These are phyloP conservation scores for Yamadazyma paraphyllophila DNA, from an alignment of 805 yeast genomes.

Conservation along the genomic window DNA sequence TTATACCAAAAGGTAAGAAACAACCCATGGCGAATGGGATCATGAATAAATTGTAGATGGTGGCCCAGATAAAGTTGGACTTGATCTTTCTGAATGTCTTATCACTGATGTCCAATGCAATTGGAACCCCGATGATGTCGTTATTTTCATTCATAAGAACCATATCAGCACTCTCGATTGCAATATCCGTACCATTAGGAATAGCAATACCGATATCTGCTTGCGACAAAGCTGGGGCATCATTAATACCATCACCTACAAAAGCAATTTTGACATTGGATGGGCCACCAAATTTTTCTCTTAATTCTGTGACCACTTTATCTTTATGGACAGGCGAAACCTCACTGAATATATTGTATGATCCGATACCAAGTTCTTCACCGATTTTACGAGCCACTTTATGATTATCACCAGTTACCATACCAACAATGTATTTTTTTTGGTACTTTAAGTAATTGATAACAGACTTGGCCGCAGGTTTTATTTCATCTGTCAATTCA, in stretches of 20 bases:
- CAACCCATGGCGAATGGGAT: conserved; percentile 94
- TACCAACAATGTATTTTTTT: conserved; percentile 62
- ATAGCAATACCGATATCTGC: conserved; percentile 91
- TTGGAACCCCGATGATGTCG: conserved; percentile 49
- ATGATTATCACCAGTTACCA: conserved; percentile 86
- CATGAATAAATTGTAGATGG: conserved; percentile 78
- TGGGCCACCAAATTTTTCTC: conserved; percentile 38
- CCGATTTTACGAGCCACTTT: conserved; percentile 67
- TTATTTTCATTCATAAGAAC: conserved; percentile 51
- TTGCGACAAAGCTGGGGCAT: conserved; percentile 90
- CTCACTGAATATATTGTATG: conserved; percentile 65
- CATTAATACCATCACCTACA: conserved; percentile 97
- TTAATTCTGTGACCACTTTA: conserved; percentile 57
- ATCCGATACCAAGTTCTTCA: conserved; percentile 60
- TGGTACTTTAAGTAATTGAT: conserved; percentile 49
- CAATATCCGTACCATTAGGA: conserved; percentile 91
- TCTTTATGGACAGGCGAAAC: conserved; percentile 78
- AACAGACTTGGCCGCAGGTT: conserved; percentile 61
- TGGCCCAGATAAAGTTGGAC: conserved; percentile 84
- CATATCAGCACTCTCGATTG: conserved; percentile 94
- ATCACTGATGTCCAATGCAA: conserved; percentile 66
- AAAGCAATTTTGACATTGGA: conserved; percentile 59
- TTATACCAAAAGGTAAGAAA: conserved; percentile 71
- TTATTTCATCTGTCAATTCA: conserved; percentile 65
- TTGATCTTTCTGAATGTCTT: conserved; percentile 73